Evolutionary conservation across 1,139 yeast genomes (phyloP), one percentile per base, ranked within the genome.

Genomic region (Pichia sp.): DNA sequence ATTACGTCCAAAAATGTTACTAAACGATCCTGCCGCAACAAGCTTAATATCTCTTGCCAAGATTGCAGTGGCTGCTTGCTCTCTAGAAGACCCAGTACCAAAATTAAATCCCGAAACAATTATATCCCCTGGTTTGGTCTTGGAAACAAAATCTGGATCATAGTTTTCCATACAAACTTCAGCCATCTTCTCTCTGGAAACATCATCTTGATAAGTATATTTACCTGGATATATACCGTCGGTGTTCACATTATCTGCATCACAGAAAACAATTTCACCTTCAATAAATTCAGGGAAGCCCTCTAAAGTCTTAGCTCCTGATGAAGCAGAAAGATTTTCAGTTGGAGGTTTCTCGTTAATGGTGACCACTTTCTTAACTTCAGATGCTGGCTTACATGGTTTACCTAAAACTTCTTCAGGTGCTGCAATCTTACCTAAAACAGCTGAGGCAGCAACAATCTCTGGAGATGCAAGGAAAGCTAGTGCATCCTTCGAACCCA

Each of bases 161-260:
- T 93, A 91, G 67, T 91, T 91, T 65, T 91, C 98, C 99, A 91
- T 93, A 68, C 98, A 93, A 38, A 91, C 98, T 63, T 89, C 83
- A 28, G 98, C 97, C 99, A 91, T 91, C 62, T 83, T 84, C 53
- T 85, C 95, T 55, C 83, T 74, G 35, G 96, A 74, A 38, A 91
- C 91, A 60, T 91, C 97, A 62, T 91, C 99, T 67, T 91, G 97
- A 64, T 91, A 91, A 12, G 99, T 91, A 69, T 91, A 91, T 64
- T 93, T 91, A 50, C 99, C 99, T 12, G 99, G 99, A 59, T 91
- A 91, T 48, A 91, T 91, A 55, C 97, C 98, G 62, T 93, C 99
- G 20, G 99, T 91, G 68, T 91, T 91, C 64, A 91, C 84, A 64
- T 91, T 91, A 64, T 91, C 98, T 32, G 96, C 96, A 59, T 93